Evolutionary conservation across 805 yeast genomes (phyloP).

Genomic region (Zygosaccharomyces lentus): DNA sequence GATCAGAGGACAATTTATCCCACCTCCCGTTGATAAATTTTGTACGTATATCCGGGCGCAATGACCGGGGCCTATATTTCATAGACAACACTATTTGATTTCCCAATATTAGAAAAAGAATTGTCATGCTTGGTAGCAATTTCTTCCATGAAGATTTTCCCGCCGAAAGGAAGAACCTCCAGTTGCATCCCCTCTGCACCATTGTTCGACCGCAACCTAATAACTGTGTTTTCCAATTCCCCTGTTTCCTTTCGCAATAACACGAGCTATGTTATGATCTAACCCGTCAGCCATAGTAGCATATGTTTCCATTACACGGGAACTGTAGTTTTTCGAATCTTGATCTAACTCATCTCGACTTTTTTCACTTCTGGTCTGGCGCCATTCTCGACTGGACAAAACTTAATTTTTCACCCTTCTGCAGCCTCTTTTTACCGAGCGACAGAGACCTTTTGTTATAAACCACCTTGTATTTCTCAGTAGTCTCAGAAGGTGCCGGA

Average conservation of each 20-base stretch:
- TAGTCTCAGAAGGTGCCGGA: conserved; percentile 50
- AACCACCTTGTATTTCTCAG: conserved; percentile 45
- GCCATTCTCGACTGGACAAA: conserved; percentile 41
- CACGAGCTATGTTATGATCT: conserved; percentile 50
- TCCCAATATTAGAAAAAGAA: conserved; percentile 45
- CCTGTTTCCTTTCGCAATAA: conserved; percentile 40
- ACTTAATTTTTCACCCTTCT: conserved; percentile 42
- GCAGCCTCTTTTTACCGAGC: conserved; percentile 39
- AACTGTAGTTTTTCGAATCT: conserved; percentile 37
- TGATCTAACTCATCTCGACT: conserved; percentile 43
- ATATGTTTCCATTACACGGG: conserved; percentile 50
- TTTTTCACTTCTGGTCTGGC: conserved; percentile 42
- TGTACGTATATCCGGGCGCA: conserved; percentile 51
- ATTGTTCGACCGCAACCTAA: conserved; percentile 59
- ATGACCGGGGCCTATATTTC: conserved; percentile 63
- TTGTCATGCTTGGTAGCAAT: conserved; percentile 41
- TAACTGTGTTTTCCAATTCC: conserved; percentile 50
- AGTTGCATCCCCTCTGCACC: conserved; percentile 61
- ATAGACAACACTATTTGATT: conserved; percentile 43
- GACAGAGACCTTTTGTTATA: conserved; percentile 48
- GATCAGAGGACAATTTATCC: conserved; percentile 53
- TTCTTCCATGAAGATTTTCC: conserved; percentile 18
- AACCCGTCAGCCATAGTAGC: conserved; percentile 62
- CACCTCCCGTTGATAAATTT: conserved; percentile 59
- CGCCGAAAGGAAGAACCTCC: conserved; percentile 48